Evolutionary conservation across 805 yeast species (phyloP), one percentile per base, ranked within the genome.

Genomic region (Wickerhamomyces ciferrii): DNA sequence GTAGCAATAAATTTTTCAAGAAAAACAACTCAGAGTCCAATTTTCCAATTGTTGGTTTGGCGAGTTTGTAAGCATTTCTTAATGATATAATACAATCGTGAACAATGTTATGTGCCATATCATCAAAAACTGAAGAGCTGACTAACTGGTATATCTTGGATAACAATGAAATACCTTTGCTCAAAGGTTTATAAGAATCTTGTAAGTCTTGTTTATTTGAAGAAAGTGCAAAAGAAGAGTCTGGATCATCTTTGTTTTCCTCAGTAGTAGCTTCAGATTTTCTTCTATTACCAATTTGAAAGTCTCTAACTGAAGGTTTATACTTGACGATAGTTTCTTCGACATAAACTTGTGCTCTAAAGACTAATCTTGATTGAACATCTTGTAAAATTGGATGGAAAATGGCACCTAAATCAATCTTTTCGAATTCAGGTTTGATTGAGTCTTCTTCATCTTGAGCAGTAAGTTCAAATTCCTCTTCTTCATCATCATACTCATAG

Each of bases 41-140:
- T 3, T 69, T 55, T 0, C 88, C 87, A 24, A 76, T 65, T 53
- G 73, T 66, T 7, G 69, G 54, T 32, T 62, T 54, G 7, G 79
- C 72, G 21, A 77, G 55, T 4, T 70, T 66, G 52, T 75, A 75
- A 13, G 85, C 84, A 15, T 68, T 65, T 46, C 76, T 75, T 54
- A 89, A 65, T 7, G 94, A 79, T 15, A 67, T 57, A 34, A 89
- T 76, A 55, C 94, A 83, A 39, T 84, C 76, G 59, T 87, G 96
- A 4, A 92, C 86, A 44, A 89, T 82, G 47, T 85, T 80, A 61
- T 89, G 96, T 0, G 97, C 96, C 52, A 91, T 67, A 58, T 88
- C 96, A 61, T 89, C 96, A 66, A 91, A 92, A 2, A 89, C 86
- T 13, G 75, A 68, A 2, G 91, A 81, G 53, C 84, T 83, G 34